Conservation (phyloP, 495 filamentous ascomycete genomes). For the Opeltia flavorubescens region DNA sequence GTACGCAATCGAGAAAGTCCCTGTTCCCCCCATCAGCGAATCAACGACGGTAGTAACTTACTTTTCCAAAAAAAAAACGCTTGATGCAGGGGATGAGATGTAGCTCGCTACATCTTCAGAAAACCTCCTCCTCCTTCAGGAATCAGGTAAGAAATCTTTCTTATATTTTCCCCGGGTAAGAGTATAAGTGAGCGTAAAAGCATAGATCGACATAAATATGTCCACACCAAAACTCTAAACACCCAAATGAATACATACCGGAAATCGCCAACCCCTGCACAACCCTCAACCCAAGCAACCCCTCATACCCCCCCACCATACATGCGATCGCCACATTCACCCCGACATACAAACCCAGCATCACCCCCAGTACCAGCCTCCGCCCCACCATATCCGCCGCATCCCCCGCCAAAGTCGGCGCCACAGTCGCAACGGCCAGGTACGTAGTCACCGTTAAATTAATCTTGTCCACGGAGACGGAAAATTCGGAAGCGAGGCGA, state of each 20-base stretch:
- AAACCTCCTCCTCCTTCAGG: too few relatives aligned
- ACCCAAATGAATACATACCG: slow-evolving; percentile 6
- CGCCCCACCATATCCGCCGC: slow-evolving; percentile 46
- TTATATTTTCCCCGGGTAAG: too few relatives aligned
- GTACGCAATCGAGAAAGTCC: slow-evolving; percentile 15
- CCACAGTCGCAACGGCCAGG: slow-evolving; percentile 48
- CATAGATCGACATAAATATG: background rate
- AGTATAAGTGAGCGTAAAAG: background rate
- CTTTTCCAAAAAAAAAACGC: background rate
- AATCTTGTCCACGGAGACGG: slow-evolving; percentile 18
- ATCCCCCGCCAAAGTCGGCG: slow-evolving; percentile 47
- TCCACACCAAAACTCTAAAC: background rate
- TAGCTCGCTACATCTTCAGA: too few relatives aligned
- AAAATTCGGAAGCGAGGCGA: slow-evolving; percentile 16
- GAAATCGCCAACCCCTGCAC: slow-evolving; percentile 47
- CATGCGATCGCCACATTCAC: slow-evolving; percentile 50
- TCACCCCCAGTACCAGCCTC: slow-evolving; percentile 44
- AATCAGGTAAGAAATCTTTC: too few relatives aligned
- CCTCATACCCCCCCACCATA: slow-evolving; percentile 44
- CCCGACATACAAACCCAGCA: slow-evolving; percentile 42
- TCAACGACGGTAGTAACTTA: slow-evolving; percentile 1
- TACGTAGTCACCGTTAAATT: slow-evolving; percentile 29
- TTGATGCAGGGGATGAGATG: background rate
- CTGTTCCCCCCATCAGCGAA: too few relatives aligned
- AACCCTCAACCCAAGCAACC: slow-evolving; percentile 48